Base-by-base conservation (phyloP, 441 rosid species). In the Adansonia grandidieri region DNA sequence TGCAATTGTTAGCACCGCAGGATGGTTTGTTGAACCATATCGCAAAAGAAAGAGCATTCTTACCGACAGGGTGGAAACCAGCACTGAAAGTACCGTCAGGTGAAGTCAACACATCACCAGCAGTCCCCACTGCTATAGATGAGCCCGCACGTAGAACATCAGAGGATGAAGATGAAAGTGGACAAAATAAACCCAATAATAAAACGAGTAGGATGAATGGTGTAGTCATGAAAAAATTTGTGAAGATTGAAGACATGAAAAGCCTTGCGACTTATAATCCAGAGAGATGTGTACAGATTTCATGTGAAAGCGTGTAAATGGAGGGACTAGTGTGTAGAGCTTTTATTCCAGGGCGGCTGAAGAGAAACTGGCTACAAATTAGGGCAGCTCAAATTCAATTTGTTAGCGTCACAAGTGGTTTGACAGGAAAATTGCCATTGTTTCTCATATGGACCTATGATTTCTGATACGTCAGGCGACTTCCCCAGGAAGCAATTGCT, bases 21-120 rank as follows among this genome's bases (percentile, higher is more conserved):
- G 50, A 32, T 9, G 76, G 53, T 54, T 54, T 56, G 8, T 63
- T 75, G 60, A 75, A 45, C 78, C 78, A 75, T 6, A 75, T 62
- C 2, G 71, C 70, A 51, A 62, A 47, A 15, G 53, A 61, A 45
- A n/a, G 28, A 47, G 78, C 78, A n/a, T 47, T 75, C 40, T 61
- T 45, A 3, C 77, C 77, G 3, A 75, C 47, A n/a, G 20, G 37
- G 61, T 22, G 67, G 22, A 75, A 75, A 2, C 78, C 78, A 8
- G 78, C 78, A 13, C 40, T 19, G 22, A 45, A 44, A 17, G 1
- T 60, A 0, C 70, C 69, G 48, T 62, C 22, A 24, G 60, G 54
- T 48, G 78, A 75, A 15, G 67, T 44, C 19, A 75, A 47, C 17
- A 63, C 71, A 28, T 75, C 61, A n/a, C 28, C 28, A 24, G 28